Evolutionary conservation across 2,329 filamentous ascomycete species (phyloP), one percentile per base, ranked within the genome.

Genomic region (Tolypocladium ophioglossoides): DNA sequence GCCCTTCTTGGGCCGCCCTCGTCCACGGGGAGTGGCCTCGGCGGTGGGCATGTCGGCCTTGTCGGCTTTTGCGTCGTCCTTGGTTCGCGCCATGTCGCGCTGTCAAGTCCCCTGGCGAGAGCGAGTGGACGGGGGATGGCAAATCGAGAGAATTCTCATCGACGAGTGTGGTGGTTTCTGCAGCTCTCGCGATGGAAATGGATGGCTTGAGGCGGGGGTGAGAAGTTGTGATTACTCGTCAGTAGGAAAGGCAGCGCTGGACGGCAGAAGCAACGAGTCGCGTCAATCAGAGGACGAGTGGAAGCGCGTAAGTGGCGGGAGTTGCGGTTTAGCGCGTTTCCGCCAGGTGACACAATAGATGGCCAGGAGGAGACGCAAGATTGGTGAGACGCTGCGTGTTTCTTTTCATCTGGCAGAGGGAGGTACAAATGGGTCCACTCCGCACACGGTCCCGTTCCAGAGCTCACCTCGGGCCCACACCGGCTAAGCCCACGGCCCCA

Each of bases 51-150:
- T 27, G 27, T 27, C 51, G 41, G 58, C 57, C 12, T 51, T 39
- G 50, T 37, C 46, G 39, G 60, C 38, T 32, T 54, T 57, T 39
- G 63, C 58, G 41, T 68, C 64, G 53, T 68, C 65, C 51, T 64
- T 68, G 50, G 67, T 70, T 51, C 66, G 66, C 53, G 66, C 66
- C 66, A 68, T 68, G 53, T 47, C 37, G 37, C 22, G 35, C 22
- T 27, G 20, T 37, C 44, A 3, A 5, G 34, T 47, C 12, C 35
- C 16, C 12, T 37, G 59, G 34, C 24, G 54, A 35, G 54, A 50
- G 39, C 8, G 18, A 11, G 16, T 14, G 9, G n/a, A 39, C 18
- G 48, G 16, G 38, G 34, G 8, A 9, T 34, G 27, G 24, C n/a
- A 24, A n/a, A 32, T 8, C 10, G 32, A n/a, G n/a, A 16, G 9